Conservation (phyloP, 148 eudicot species). For the Fallopia convolvulus region DNA sequence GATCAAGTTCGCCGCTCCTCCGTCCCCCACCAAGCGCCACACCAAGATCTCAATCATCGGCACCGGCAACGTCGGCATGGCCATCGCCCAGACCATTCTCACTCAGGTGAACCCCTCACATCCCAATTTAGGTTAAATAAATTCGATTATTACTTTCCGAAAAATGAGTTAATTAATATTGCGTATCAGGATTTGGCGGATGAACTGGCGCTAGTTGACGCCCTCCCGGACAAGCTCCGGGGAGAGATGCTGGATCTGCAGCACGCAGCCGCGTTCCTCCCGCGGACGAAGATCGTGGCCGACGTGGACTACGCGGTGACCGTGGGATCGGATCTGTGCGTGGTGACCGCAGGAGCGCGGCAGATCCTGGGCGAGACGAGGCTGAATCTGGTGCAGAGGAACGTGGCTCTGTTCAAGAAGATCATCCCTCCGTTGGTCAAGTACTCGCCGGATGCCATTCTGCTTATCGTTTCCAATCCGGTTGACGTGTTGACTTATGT, state of each 20-base stretch:
- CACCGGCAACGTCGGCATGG: conserved; percentile 90
- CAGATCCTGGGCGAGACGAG: conserved; percentile 77
- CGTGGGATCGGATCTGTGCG: conserved; percentile 59
- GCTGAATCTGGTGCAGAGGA: conserved; percentile 66
- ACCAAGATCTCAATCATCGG: conserved; percentile 75
- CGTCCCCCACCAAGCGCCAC: conserved; percentile 43
- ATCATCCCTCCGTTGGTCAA: conserved; percentile 57
- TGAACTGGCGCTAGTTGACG: conserved; percentile 73
- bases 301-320: conserved; percentile 55
- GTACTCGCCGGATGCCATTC: conserved; percentile 52
- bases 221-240: conserved; percentile 64
- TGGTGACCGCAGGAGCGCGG: conserved; percentile 85
- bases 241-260: conserved; percentile 91
- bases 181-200: conserved; percentile 55
- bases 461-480: conserved; percentile 75
- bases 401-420: conserved; percentile 38
- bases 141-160: neutral
- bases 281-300: conserved; percentile 63
- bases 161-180: too few species aligned
- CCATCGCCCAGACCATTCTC: conserved; percentile 79
- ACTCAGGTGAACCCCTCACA: conserved; percentile 21
- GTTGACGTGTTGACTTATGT: conserved; percentile 76
- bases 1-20: conserved; percentile 39
- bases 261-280: conserved; percentile 94
- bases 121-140: neutral